These are phyloP conservation scores for Coemansia pectinata DNA, from an alignment of 192 early-diverging fungal genomes.

Conservation along the genomic window DNA sequence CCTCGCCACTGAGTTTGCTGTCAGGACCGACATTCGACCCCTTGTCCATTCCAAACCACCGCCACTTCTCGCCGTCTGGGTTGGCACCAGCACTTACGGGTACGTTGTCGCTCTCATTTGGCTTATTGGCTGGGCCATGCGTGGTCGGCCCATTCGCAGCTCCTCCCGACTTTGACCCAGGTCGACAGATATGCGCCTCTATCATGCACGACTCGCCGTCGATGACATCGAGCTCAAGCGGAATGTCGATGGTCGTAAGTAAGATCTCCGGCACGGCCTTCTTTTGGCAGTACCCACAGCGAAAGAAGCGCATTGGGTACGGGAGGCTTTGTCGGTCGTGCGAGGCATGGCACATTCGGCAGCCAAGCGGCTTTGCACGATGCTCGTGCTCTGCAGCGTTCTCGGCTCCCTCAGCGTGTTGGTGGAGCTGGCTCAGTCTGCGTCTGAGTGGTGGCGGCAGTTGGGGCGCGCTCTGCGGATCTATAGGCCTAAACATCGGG, in stretches of 20 bases:
- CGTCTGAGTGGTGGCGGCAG: not conserved
- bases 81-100: not conserved
- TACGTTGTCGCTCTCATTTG: not conserved
- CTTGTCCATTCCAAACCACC: conserved; percentile 16
- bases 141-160: not conserved
- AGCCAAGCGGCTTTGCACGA: conserved; percentile 20
- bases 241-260: conserved; percentile 72
- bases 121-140: not conserved
- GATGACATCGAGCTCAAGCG: conserved; percentile 67
- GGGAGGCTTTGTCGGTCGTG: conserved; percentile 64
- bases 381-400: not conserved
- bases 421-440: conserved; percentile 1
- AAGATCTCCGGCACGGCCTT: conserved; percentile 77
- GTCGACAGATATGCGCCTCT: conserved; percentile 70
- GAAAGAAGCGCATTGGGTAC: conserved; percentile 65
- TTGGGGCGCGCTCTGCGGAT: not conserved
- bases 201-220: conserved; percentile 65
- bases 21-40: conserved; percentile 20
- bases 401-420: not conserved
- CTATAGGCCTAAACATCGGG: conserved; percentile 16
- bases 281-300: conserved; percentile 69
- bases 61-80: conserved; percentile 2
- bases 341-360: conserved; percentile 67
- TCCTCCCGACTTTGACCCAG: conserved; percentile 12
- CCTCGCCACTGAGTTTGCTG: conserved; percentile 62